Evolutionary conservation across 1,284 basidiomycete species (phyloP), one percentile per base, ranked within the genome.

Genomic region (Fomitopsis schrenkii): DNA sequence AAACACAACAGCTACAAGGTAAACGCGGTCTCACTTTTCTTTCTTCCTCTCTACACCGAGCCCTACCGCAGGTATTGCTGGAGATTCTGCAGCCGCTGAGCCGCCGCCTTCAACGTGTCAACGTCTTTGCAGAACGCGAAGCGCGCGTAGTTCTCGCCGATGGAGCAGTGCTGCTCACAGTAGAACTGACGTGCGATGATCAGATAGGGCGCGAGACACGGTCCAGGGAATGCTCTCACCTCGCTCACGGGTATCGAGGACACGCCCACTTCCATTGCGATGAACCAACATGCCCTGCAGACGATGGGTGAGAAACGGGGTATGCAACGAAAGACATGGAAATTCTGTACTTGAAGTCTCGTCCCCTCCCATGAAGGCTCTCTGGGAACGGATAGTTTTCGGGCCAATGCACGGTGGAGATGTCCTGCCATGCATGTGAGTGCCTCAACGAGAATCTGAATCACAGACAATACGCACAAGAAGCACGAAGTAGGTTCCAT

Each of bases 111-210:
- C 41, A 98, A 80, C 1, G 93, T 94, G 48, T 93, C 93, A 30
- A 87, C 67, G 69, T 97, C 95, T 72, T 97, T 97, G 82, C 95
- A 97, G 80, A 97, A 97, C 1, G 94, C 90, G 73, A 98, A 95
- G 57, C 95, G 86, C 33, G 85, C 88, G 71, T 89, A 97, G 59
- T 81, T 86, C 74, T 95, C 94, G 41, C 95, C 95, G 60, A 97
- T 93, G 56, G 78, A 75, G 46, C 86, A 83, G 72, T 97, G 94
- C 62, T 93, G 90, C 67, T 88, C 82, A 69, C 90, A 93, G 78
- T 97, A 97, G 75, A 97, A 97, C 91, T 95, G 22, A 46, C 28
- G 60, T 17, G 36, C 54, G 30, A 57, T 54, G 54, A 55, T 67
- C n/a, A 63, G 57, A 48, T 52, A 22, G 50, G 36, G 36, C 36